Base-by-base conservation (phyloP, 257 asterid genomes). In the Paraleonurus japonicus region DNA sequence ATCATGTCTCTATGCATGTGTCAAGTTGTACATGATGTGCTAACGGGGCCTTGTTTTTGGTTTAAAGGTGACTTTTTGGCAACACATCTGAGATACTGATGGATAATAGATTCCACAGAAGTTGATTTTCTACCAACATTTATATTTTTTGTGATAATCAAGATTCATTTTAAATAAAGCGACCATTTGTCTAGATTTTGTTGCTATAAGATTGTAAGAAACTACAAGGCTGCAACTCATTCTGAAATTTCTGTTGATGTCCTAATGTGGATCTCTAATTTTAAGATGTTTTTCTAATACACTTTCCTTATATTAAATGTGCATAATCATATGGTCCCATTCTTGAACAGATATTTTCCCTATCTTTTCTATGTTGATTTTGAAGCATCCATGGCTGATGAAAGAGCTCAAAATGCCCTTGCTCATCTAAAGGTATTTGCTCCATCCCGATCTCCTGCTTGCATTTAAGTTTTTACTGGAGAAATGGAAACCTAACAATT, bases 371-470 rank as follows among this genome's bases (percentile, higher is more conserved):
- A 92, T 72, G 94, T 95, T 59, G 99, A 95, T 85, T 95, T 95
- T 73, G 98, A 95, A 84, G 97, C 98, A 76, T 95, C 99, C 73
- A 95, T 92, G 97, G 99, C 99, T 28, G 99, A 95, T 65, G 91
- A 88, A 84, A 90, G 88, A 75, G 94, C 99, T 77, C 99, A 95
- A 84, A 90, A 95, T 85, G 99, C 99, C 76, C 94, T 95, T 68
- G 85, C 89, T 23, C 92, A 95, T 85, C 84, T 92, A 39, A 85
- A 95, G 95, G 98, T 92, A 65, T 68, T 60, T 75, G 28, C 73
- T 13, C 57, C 23, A 41, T 19, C 50, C 22, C 51, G 20, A 37
- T 47, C 26, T 69, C 64, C 53, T 72, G 23, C 57, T 20, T 71
- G 59, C 57, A 54, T 11, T 67, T 22, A 35, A 24, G 17, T 41